Conservation (phyloP, 108 stramenopile species). For the Seminavis robusta region DNA sequence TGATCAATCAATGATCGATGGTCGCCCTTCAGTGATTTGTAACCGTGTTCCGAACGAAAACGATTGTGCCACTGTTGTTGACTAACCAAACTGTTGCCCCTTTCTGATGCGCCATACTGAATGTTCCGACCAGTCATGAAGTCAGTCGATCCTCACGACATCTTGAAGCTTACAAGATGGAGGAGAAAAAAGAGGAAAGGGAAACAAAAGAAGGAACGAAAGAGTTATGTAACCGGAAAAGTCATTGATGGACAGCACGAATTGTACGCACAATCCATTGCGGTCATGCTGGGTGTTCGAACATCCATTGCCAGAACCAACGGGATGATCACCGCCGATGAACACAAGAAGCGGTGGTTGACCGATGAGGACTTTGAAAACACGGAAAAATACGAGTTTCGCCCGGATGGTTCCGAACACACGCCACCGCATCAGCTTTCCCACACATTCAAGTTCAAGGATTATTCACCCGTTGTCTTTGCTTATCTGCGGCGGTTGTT, state of each 20-base stretch:
- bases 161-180: conserved; percentile 39
- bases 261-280: conserved; percentile 91
- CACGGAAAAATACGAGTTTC: conserved; percentile 91
- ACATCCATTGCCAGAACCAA: conserved; percentile 82
- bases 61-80: no score
- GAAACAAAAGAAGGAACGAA: conserved; percentile 30
- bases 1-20: no score
- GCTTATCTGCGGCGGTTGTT: conserved; percentile 85
- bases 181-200: conserved; percentile 33
- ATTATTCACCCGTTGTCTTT: conserved; percentile 90
- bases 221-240: conserved; percentile 84
- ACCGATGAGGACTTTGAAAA: conserved; percentile 88
- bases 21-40: no score
- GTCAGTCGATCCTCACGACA: conserved; percentile 50
- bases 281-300: conserved; percentile 96
- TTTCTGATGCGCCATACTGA: not conserved
- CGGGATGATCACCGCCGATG: conserved; percentile 44
- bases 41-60: not conserved
- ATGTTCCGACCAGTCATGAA: conserved; percentile 22
- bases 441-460: conserved; percentile 99
- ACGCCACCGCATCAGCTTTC: conserved; percentile 94
- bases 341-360: conserved; percentile 44
- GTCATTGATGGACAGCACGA: conserved; percentile 94
- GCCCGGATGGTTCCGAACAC: conserved; percentile 64
- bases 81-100: not conserved